Percentiles rank a stretch among this genome's conserved stretches.
Conservation (phyloP, 176 grass and related monocot species). For the Sorghum bicolor region DNA sequence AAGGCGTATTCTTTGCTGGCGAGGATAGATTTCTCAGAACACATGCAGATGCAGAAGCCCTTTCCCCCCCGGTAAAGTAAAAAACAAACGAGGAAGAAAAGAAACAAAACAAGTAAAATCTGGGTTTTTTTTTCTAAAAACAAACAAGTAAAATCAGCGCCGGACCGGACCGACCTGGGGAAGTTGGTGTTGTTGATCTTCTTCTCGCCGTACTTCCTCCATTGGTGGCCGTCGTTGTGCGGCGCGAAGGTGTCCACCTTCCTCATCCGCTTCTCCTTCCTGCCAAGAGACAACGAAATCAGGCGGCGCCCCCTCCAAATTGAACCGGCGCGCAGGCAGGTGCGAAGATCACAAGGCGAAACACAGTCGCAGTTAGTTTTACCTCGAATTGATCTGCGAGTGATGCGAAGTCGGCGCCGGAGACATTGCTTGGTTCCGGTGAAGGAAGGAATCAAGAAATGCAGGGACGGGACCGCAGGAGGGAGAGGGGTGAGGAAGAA, state of each 20-base stretch:
- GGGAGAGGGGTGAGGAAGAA: neutral
- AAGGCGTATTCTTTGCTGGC: neutral
- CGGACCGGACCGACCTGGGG: conserved; percentile 43
- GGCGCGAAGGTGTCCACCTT: conserved; percentile 63
- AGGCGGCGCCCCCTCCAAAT: neutral
- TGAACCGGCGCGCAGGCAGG: neutral
- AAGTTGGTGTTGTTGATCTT: conserved; percentile 70
- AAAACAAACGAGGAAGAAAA: neutral
- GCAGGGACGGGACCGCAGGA: neutral
- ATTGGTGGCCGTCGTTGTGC: conserved; percentile 78
- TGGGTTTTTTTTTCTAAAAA: too few species aligned
- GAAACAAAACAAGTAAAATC: neutral
- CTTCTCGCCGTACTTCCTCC: conserved; percentile 98
- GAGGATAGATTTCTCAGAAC: neutral
- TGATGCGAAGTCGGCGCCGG: conserved; percentile 43
- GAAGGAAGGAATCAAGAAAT: conserved; percentile 1
- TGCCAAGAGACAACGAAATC: conserved; percentile 24
- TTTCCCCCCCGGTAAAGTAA: neutral
- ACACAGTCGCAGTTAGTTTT: neutral
- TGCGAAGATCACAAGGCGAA: neutral
- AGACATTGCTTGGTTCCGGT: conserved; percentile 27
- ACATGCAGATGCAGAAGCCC: neutral
- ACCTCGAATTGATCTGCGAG: conserved; percentile 41
- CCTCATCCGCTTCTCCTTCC: conserved; percentile 53
- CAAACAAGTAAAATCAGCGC: neutral